Evolutionary conservation across 352 stramenopile species (phyloP), one percentile per base, ranked within the genome.

Genomic region (Globisporangium heterothallicum): DNA sequence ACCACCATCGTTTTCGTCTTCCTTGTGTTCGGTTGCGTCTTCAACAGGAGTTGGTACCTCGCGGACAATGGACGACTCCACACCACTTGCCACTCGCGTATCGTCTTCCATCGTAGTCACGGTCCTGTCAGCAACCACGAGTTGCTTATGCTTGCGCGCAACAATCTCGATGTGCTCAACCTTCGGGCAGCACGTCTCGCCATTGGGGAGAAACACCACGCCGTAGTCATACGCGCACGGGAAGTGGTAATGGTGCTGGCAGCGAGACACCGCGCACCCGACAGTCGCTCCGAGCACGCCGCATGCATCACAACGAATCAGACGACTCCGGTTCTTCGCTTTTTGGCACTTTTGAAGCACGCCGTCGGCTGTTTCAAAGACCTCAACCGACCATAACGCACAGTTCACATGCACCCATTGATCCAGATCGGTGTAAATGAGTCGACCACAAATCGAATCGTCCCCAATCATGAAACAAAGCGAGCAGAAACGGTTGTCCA

Each of bases 401-500:
- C 94, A 98, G 54, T 95, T 96, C 6, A 92, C 63, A 63, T 98
- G 94, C 5, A 97, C 80, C 86, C 87, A 98, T 24, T 86, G 70
- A 36, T 95, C 83, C 19, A 76, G 59, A 18, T 94, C 80, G 0
- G 82, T 76, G 58, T 90, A 92, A 6, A 97, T 49, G 22, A 97
- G 66, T 2, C 88, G 74, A 9, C 88, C 88, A 38, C 79, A 90
- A 10, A 71, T 54, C 26, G 69, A 57, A 40, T 79, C 70, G 42
- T 96, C 87, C 6, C 86, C 87, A 40, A 87, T 71, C 50, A 87
- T 79, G 22, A 87, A 91, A 56, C 87, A 96, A 42, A 96, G 55
- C 12, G 64, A 64, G 30, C 87, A 96, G 46, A 78, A 84, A 1
- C 86, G 84, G 12, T 62, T 73, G 59, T 96, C 86, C 25, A 79